phyloP scores from a whole-genome alignment of 2,329 filamentous ascomycete genomes.

The Epichloe sp. region DNA sequence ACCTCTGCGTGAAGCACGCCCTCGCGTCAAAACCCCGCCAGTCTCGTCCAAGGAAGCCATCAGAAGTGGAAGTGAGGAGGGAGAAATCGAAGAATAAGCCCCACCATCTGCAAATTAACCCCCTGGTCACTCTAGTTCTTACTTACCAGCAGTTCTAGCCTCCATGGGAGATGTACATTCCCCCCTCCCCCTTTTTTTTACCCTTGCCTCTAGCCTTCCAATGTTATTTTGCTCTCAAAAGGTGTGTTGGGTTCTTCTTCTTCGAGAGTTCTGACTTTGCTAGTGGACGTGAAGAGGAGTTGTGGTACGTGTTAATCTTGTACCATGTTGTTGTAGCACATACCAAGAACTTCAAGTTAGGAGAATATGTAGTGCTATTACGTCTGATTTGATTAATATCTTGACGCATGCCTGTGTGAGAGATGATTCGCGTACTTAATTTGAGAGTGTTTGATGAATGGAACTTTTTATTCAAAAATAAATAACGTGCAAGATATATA shows the following conservation, averaged over 20 bases:
- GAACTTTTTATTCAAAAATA: constrained; percentile 1
- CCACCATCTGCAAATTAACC: neutral
- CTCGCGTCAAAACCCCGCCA: constrained; percentile 44
- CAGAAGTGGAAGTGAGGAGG: constrained; percentile 77
- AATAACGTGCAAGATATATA: neutral
- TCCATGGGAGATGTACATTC: neutral
- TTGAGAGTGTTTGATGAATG: neutral
- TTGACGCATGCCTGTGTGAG: too few relatives aligned
- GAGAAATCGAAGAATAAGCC: constrained; percentile 71
- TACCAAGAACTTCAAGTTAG: too few relatives aligned
- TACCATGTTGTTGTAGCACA: constrained; percentile 3
- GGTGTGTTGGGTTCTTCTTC: neutral
- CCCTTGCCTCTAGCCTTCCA: neutral
- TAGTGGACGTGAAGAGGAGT: neutral
- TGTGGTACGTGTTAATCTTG: neutral
- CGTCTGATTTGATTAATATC: too few relatives aligned
- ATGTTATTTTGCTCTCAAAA: neutral
- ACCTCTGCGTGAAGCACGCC: constrained; percentile 41
- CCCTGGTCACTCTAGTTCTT: neutral
- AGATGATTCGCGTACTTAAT: neutral
- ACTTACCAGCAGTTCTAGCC: constrained; percentile 4
- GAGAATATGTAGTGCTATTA: too few relatives aligned
- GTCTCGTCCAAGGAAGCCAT: constrained; percentile 33
- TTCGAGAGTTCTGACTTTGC: neutral
- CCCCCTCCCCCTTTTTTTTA: neutral